phyloP scores from a whole-genome alignment of 768 basidiomycete species.

The Termitomyces sp. region DNA sequence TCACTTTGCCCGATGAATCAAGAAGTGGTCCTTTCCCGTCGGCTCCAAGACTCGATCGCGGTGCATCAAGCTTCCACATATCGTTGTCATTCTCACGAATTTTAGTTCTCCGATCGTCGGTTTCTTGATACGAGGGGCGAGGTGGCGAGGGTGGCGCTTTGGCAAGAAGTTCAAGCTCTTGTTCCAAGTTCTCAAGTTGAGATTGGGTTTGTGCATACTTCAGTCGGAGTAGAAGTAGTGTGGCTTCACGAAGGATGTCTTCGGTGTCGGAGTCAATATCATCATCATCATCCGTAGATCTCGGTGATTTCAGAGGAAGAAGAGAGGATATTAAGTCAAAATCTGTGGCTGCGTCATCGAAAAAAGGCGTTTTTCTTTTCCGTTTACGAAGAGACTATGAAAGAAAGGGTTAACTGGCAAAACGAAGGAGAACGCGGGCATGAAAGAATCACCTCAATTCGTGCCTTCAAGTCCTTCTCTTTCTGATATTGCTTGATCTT shows the following conservation, averaged over 20 bases:
- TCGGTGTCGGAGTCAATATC: conserved; percentile 57
- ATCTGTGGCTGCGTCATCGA: conserved; percentile 36
- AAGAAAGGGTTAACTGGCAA: neutral
- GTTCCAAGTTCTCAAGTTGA: conserved; percentile 61
- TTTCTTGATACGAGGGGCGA: conserved; percentile 16
- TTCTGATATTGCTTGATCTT: conserved; percentile 90
- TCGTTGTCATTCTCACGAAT: conserved; percentile 39
- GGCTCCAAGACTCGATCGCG: conserved; percentile 34
- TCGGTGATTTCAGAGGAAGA: conserved; percentile 32
- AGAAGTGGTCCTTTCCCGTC: conserved; percentile 60
- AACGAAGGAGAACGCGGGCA: neutral
- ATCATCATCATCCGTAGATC: conserved; percentile 27
- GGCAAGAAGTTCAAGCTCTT: conserved; percentile 68
- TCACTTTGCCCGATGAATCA: conserved; percentile 73
- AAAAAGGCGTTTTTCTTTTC: conserved; percentile 33
- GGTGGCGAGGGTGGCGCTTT: conserved; percentile 44
- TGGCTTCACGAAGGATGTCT: conserved; percentile 60
- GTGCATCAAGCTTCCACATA: conserved; percentile 72
- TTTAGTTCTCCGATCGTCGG: conserved; percentile 34
- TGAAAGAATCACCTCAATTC: conserved; percentile 54
- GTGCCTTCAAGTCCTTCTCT: conserved; percentile 73
- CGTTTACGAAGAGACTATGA: conserved; percentile 52
- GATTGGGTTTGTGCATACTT: conserved; percentile 64
- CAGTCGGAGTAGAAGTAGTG: conserved; percentile 67
- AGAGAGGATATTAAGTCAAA: conserved; percentile 63